Base-by-base conservation (phyloP, 106 monocot genomes). In the Dendrobium chrysotoxum region DNA sequence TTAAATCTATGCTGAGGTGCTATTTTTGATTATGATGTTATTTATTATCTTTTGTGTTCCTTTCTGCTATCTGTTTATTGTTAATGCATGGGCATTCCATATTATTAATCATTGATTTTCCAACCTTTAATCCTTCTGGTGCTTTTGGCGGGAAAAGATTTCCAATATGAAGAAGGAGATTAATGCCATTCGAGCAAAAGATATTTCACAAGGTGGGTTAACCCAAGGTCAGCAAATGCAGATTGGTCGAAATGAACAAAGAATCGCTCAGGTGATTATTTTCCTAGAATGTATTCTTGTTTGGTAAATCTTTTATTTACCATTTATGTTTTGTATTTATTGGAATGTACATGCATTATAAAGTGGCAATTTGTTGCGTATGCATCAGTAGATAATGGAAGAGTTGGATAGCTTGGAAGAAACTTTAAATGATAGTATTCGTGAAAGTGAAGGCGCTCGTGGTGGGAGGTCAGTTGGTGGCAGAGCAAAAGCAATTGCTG, bases 221-320 rank as follows among this genome's bases (percentile, higher is more conserved):
- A 99, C 99, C 50, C 99, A 95, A 83, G 99, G 99, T 30, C 99
- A 99, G 80, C 99, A 99, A 89, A 95, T 93, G 83, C 99, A 99
- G 80, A 99, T 99, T 87, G 99, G 95, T 83, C 82, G 99, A 76
- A 99, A 99, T 84, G 99, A 99, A 82, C 95, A 95, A 86, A 89
- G 99, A 78, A 95, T 84, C 40, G 66, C 87, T 73, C 95, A 99
- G 95, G 99, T 99, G n/a, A 61, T 82, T 67, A 67, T 75, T 38
- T 70, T 13, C 75, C 47, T 67, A 41, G 70, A 41, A 74, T 74
- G 15, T 74, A 31, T 41, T 41, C 1, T n/a, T 74, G 20, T 41
- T 35, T 28, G 31, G 20, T 74, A 41, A 15, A 74, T 74, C 13
- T 42, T n/a, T 40, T 40, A n/a, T 7, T 21, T 74, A 39, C 74